Evolutionary conservation across 495 filamentous ascomycete genomes (phyloP).

Genomic region (Podospora didyma): DNA sequence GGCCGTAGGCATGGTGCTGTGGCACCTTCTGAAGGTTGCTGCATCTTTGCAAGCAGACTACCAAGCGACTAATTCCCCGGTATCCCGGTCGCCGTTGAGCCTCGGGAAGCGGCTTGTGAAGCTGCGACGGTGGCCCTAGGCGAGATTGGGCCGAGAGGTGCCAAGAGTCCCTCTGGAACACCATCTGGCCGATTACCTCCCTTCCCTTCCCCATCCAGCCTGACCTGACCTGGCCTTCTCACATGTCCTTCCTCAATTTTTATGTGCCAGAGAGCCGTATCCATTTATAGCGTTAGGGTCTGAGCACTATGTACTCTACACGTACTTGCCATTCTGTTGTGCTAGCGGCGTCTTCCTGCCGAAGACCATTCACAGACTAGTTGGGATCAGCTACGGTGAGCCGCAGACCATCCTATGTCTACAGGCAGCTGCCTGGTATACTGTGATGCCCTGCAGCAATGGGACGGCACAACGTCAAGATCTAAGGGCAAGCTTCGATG

Average conservation of each 20-base stretch:
- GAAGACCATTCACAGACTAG: constrained; percentile 3
- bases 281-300: constrained; percentile 12
- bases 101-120: constrained; percentile 14
- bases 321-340: background rate
- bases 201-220: background rate
- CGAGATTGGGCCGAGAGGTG: constrained; percentile 3
- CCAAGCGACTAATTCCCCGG: constrained; percentile 16
- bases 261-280: background rate
- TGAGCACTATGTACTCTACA: constrained; percentile 9
- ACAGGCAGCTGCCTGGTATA: too few species aligned
- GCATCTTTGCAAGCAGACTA: background rate
- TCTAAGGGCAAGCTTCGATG: background rate
- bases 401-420: background rate
- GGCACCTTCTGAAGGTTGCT: background rate
- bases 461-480: background rate
- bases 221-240: background rate
- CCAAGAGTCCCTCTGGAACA: background rate
- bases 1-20: background rate
- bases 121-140: constrained; percentile 9
- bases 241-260: constrained; percentile 2
- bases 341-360: constrained; percentile 11
- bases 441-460: too few species aligned
- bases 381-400: constrained; percentile 12
- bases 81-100: constrained; percentile 23
- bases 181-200: background rate